These are phyloP conservation scores for Stentor roeselii DNA, from an alignment of 73 alveolate species.

Conservation along the genomic window DNA sequence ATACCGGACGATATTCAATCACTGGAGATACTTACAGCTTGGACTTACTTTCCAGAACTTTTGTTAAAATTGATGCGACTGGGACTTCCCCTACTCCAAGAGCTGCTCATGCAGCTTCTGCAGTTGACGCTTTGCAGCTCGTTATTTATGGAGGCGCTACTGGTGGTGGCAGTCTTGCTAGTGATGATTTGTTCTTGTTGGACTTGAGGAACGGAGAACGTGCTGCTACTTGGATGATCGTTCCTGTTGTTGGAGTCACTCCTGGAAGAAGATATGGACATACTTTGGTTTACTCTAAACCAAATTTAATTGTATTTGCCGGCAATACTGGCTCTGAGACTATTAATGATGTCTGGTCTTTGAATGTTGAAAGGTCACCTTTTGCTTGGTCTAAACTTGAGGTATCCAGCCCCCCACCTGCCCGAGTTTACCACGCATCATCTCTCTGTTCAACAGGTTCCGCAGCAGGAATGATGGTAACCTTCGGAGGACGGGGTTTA, in stretches of 20 bases:
- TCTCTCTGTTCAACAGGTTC: conserved; percentile 97
- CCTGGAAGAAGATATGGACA: conserved; percentile 99
- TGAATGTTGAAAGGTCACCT: conserved; percentile 84
- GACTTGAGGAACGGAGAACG: conserved; percentile 44
- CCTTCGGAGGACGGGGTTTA: conserved; percentile 84
- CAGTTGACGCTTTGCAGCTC: conserved; percentile 61
- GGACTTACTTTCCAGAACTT: conserved; percentile 56
- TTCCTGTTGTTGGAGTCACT: conserved; percentile 97
- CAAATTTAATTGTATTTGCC: conserved; percentile 90
- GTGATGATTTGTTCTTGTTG: conserved; percentile 35
- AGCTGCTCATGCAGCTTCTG: conserved; percentile 95
- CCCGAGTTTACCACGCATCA: conserved; percentile 96
- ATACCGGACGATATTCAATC: conserved; percentile 95
- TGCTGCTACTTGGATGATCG: conserved; percentile 90
- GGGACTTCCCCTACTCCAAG: conserved; percentile 94
- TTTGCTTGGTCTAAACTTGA: conserved; percentile 85
- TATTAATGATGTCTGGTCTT: conserved; percentile 89
- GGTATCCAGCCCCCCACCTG: conserved; percentile 80
- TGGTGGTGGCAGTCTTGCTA: conserved; percentile 83
- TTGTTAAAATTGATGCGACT: conserved; percentile 78
- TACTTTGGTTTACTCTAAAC: conserved; percentile 90
- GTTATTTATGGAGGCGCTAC: conserved; percentile 99
- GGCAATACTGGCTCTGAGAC: conserved; percentile 96
- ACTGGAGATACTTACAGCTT: conserved; percentile 96
- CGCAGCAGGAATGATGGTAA: conserved; percentile 98